Base-by-base conservation (phyloP, 768 basidiomycete genomes). In the Pleurotus platypus region DNA sequence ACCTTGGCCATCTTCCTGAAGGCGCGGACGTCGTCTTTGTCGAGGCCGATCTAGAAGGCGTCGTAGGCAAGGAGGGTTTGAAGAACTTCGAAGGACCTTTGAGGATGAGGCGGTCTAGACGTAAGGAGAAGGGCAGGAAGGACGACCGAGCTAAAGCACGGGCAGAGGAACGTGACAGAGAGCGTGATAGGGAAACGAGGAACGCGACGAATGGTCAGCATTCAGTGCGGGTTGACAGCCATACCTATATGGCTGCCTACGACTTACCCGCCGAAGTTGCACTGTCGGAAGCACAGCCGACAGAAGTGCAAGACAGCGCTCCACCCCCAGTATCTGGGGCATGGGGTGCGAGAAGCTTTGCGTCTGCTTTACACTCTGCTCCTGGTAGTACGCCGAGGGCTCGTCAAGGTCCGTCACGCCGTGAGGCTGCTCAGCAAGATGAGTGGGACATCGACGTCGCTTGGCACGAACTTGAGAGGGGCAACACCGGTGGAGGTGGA, bases 21-120 rank as follows among this genome's bases (percentile, higher is more conserved):
- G 87, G 92, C 45, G 87, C 92, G 38, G 95, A 98, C 65, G 92
- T 98, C 46, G 88, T 94, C 20, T 98, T 98, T 70, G 76, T 98
- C 55, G 95, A 99, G 71, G 85, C 92, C 6, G 89, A 96, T 66
- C 74, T 98, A 15, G 77, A 81, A 57, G 77, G 76, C 5, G 89
- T 95, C 37, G 90, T 98, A 16, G 89, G 92, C 27, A 65, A 67
- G 12, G 87, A 87, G 9, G 86, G 88, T 0, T 69, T 98, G 55
- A 87, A 82, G 75, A 87, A 82, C 57, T 99, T 97, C 63, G 92
- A 94, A 65, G 83, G 82, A 2, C 82, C 91, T 27, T 76, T 99
- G 56, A 89, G 84, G 71, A 81, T 83, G 71, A 85, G 96, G 27
- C 78, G 85, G 1, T 68, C 81, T 8, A 81, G 88, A 61, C 78